Evolutionary conservation across 108 stramenopile species (phyloP).

Genomic region (Cyclostephanos tholiformis): DNA sequence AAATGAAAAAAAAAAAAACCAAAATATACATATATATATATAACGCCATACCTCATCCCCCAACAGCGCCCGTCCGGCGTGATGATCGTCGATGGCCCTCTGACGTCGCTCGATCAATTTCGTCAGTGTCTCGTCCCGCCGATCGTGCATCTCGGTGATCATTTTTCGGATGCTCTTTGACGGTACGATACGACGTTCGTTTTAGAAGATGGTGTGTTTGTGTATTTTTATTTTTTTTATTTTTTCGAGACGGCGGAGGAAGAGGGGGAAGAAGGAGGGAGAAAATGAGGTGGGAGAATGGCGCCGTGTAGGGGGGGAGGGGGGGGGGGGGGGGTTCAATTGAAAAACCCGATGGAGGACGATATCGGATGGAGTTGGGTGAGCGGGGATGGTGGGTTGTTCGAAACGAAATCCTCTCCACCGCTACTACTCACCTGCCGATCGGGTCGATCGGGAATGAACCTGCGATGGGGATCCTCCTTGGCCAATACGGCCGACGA

Average conservation of each 20-base stretch:
- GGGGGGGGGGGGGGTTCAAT: no score
- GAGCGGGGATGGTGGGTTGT: neutral
- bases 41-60: no score
- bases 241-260: no score
- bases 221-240: no score
- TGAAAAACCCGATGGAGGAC: no score
- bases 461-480: slow-evolving; percentile 8
- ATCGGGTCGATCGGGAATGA: slow-evolving; percentile 18
- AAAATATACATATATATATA: neutral
- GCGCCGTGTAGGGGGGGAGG: no score
- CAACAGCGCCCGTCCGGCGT: neutral
- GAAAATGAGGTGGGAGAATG: no score
- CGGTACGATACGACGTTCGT: no score
- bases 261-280: no score
- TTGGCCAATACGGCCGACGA: slow-evolving; percentile 2
- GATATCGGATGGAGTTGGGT: neutral
- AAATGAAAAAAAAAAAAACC: neutral
- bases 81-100: slow-evolving; percentile 7
- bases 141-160: slow-evolving; percentile 13
- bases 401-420: neutral
- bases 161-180: slow-evolving; percentile 27
- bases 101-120: slow-evolving; percentile 5
- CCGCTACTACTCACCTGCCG: slow-evolving; percentile 9
- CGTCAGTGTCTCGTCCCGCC: slow-evolving; percentile 2
- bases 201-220: no score